These are phyloP conservation scores for Tephrocybe sp. DNA, from an alignment of 768 basidiomycete species.

Conservation along the genomic window DNA sequence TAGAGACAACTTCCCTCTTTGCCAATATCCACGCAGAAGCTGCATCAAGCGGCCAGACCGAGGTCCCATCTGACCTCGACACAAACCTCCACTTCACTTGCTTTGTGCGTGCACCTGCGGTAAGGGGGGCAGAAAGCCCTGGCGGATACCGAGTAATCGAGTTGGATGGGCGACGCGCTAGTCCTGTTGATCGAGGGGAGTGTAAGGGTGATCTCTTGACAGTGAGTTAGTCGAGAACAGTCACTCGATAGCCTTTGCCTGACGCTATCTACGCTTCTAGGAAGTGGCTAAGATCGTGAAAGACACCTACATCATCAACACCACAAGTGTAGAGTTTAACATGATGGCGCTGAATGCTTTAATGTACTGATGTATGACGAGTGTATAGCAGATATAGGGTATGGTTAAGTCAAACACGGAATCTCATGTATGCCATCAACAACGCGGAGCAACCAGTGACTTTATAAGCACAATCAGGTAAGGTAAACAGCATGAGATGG, in stretches of 20 bases:
- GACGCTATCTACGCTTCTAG: too few relatives aligned
- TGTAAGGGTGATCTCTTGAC: slow-evolving; percentile 53
- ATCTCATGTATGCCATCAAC: slow-evolving; percentile 85
- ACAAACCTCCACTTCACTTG: slow-evolving; percentile 86
- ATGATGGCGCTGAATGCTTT: slow-evolving; percentile 57
- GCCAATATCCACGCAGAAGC: slow-evolving; percentile 73
- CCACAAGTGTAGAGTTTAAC: slow-evolving; percentile 61
- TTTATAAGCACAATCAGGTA: slow-evolving; percentile 27
- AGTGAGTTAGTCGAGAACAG: too few relatives aligned
- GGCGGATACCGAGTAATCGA: slow-evolving; percentile 58
- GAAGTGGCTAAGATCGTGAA: slow-evolving; percentile 67
- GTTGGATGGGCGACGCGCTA: slow-evolving; percentile 76
- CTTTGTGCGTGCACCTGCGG: slow-evolving; percentile 71
- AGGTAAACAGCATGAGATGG: neutral
- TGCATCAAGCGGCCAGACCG: slow-evolving; percentile 69
- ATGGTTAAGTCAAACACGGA: slow-evolving; percentile 42
- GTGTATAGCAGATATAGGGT: neutral
- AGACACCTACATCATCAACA: slow-evolving; percentile 54
- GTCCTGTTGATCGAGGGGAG: slow-evolving; percentile 79
- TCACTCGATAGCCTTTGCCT: too few relatives aligned
- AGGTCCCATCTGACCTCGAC: slow-evolving; percentile 60
- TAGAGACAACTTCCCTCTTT: slow-evolving; percentile 78
- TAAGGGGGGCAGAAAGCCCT: slow-evolving; percentile 31
- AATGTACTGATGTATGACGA: neutral
- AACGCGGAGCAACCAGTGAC: slow-evolving; percentile 86